phyloP scores from a whole-genome alignment of 768 basidiomycete genomes.

The Phanerochaete sordida region DNA sequence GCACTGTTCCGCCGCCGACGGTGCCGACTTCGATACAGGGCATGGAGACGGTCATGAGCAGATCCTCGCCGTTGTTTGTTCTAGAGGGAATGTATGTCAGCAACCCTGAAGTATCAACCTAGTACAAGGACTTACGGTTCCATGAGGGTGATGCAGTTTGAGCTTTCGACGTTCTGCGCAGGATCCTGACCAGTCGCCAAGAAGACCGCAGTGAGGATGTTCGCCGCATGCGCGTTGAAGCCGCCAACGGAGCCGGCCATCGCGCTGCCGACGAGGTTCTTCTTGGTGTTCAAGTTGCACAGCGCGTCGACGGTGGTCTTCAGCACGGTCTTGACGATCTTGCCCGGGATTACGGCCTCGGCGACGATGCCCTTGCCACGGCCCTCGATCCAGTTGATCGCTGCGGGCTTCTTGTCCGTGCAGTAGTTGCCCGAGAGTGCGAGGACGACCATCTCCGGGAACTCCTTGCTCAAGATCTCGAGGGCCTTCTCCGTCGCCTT shows the following conservation, averaged over 20 bases:
- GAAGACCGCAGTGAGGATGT: slow-evolving; percentile 94
- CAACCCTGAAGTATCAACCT: not conserved
- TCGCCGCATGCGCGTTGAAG: slow-evolving; percentile 98
- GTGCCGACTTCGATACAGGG: slow-evolving; percentile 99
- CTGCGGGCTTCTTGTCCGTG: slow-evolving; percentile 99
- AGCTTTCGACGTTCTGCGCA: slow-evolving; percentile 98
- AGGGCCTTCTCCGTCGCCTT: slow-evolving; percentile 97
- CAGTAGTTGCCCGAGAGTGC: slow-evolving; percentile 97
- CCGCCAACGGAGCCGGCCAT: slow-evolving; percentile 99
- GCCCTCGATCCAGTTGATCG: slow-evolving; percentile 99
- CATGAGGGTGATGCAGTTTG: slow-evolving; percentile 98
- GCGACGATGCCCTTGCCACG: slow-evolving; percentile 97
- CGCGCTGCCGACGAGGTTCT: slow-evolving; percentile 95
- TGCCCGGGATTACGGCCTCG: slow-evolving; percentile 89
- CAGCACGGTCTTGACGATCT: slow-evolving; percentile 82
- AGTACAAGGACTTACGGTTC: slow-evolving; percentile 63
- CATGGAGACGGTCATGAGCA: slow-evolving; percentile 94
- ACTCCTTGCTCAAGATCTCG: slow-evolving; percentile 69
- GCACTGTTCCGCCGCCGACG: slow-evolving; percentile 92
- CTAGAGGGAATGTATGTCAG: slow-evolving; percentile 35
- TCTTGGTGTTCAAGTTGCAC: slow-evolving; percentile 91
- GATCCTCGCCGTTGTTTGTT: slow-evolving; percentile 83
- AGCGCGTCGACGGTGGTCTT: slow-evolving; percentile 93
- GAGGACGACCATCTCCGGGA: slow-evolving; percentile 88
- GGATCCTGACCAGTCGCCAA: slow-evolving; percentile 98